Conservation (phyloP, 2,329 filamentous ascomycete species). For the Aspergillus thermomutatus region DNA sequence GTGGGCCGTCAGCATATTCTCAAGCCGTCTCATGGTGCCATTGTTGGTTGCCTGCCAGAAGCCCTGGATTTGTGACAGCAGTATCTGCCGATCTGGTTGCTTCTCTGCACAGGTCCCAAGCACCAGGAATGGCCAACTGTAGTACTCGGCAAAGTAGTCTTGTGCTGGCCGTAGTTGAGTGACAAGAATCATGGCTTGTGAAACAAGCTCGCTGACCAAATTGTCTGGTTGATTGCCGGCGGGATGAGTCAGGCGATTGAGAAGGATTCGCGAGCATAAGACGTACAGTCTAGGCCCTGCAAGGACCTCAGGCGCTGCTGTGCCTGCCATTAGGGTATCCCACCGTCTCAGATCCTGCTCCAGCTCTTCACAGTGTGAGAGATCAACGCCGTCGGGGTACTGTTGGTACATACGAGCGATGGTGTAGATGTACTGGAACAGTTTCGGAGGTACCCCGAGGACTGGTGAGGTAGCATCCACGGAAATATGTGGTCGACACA, state of each 20-base stretch:
- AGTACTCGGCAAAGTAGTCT: conserved; percentile 28
- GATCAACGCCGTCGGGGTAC: background rate
- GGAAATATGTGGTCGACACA: conserved; percentile 1
- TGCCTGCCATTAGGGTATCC: background rate
- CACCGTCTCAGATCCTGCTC: conserved; percentile 2
- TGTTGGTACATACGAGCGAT: conserved; percentile 8
- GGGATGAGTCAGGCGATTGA: conserved; percentile 4
- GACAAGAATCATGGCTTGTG: conserved; percentile 12
- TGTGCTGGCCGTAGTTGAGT: conserved; percentile 11
- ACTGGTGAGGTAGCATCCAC: conserved; percentile 16
- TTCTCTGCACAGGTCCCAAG: conserved; percentile 13
- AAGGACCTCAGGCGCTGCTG: background rate
- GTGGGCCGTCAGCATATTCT: conserved; percentile 13
- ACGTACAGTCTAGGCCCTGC: conserved; percentile 15
- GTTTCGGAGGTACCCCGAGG: conserved; percentile 17
- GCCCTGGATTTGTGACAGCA: conserved; percentile 13
- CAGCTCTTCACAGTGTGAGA: background rate
- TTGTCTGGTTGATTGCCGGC: background rate
- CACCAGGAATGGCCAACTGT: conserved; percentile 22
- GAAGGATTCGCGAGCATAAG: conserved; percentile 13
- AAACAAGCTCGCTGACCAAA: conserved; percentile 4
- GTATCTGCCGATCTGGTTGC: conserved; percentile 6
- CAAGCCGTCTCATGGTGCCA: conserved; percentile 21
- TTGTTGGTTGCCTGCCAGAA: conserved; percentile 22
- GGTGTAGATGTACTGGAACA: conserved; percentile 19